Evolutionary conservation across 768 basidiomycete genomes (phyloP).

Genomic region (Tulasnella sp.): DNA sequence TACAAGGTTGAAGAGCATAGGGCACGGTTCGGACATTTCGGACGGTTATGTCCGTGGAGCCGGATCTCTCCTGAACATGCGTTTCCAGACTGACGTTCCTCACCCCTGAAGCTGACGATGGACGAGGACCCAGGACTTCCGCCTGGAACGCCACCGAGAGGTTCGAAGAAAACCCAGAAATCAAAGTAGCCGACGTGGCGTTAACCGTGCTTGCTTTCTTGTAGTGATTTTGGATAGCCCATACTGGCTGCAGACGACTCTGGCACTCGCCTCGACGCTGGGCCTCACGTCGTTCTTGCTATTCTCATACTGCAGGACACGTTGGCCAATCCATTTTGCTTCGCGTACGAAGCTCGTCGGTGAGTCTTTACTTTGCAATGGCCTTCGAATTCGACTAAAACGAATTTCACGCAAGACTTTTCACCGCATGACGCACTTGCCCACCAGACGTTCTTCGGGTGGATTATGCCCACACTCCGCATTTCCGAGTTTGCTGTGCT

Average conservation of each 20-base stretch:
- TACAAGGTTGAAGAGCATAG: no score
- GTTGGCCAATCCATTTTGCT: constrained; percentile 85
- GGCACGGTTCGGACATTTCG: neutral
- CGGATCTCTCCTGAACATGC: neutral
- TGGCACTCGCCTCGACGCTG: constrained; percentile 62
- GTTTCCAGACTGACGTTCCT: neutral
- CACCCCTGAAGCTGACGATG: neutral
- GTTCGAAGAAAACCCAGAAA: neutral
- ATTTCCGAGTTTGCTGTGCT: constrained; percentile 89
- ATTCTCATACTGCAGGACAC: constrained; percentile 79
- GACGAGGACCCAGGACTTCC: neutral
- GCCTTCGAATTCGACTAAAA: neutral
- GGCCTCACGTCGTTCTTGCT: constrained; percentile 71
- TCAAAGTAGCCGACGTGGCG: neutral
- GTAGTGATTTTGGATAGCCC: constrained; percentile 78
- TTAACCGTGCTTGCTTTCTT: neutral
- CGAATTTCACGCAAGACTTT: constrained; percentile 44
- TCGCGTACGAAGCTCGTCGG: constrained; percentile 93
- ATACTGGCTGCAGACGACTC: constrained; percentile 86
- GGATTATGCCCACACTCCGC: constrained; percentile 86
- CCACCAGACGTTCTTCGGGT: constrained; percentile 81
- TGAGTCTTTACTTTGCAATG: constrained; percentile 23
- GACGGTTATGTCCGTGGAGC: neutral
- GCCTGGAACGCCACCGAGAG: constrained; percentile 11
- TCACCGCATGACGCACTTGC: constrained; percentile 89